Base-by-base conservation (phyloP, 805 yeast species). In the Brettanomyces anomalus region DNA sequence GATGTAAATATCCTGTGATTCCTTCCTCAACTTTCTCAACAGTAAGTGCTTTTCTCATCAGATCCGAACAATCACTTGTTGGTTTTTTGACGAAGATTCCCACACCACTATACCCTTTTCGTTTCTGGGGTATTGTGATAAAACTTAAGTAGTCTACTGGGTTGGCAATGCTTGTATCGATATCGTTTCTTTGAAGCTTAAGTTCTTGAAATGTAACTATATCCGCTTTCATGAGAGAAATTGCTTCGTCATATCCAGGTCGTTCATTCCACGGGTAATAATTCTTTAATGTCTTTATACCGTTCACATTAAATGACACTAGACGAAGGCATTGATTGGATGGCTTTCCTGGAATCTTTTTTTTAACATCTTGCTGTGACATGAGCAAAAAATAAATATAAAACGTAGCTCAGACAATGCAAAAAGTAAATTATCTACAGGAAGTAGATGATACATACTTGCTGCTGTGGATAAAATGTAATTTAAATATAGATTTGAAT, bases 91-190 rank as follows among this genome's bases (percentile, higher is more conserved):
- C 71, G 62, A 85, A 90, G 3, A 90, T 74, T 0, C 89, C 95
- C 1, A 90, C 97, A 0, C 98, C 98, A 43, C 90, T 76, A 58
- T 93, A 93, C 0, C 97, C 97, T 54, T 79, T 84, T 56, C 78
- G 84, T 3, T 56, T 44, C 10, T 57, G 58, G 0, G 96, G 95
- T 11, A 87, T 64, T 0, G 90, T 70, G 30, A 87, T 74, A 52
- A 78, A 90, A 2, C 84, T 70, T 19, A 71, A 64, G 55, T 71
- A 90, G 1, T 79, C 77, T 1, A 70, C 77, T 78, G 61, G 77
- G 39, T 49, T 48, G 2, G 58, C 63, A 4, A 60, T 47, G 5
- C 45, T 39, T 4, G 44, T 40, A 16, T 72, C 66, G 2, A 80
- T 54, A 43, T 73, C 74, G 24, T 58, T 56, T n/a, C 64, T 55